These are phyloP conservation scores for Aspergillus floridensis DNA, from an alignment of 2,329 filamentous ascomycete genomes.

Conservation along the genomic window DNA sequence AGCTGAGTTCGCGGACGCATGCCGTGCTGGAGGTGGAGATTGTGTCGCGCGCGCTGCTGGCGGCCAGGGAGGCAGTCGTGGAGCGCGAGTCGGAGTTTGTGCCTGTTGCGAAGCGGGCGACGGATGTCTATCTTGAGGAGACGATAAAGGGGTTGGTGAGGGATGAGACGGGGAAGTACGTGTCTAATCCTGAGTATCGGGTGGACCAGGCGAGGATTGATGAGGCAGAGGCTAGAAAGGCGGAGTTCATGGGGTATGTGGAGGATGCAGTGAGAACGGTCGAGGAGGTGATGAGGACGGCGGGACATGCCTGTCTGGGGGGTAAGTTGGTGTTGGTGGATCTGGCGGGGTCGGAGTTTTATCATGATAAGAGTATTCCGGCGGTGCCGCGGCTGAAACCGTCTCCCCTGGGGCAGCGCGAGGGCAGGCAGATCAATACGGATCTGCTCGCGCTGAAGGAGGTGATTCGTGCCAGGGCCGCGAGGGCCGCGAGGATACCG, in stretches of 20 bases:
- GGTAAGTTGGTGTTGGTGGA: constrained; percentile 48
- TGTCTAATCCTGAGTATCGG: constrained; percentile 34
- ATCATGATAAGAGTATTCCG: constrained; percentile 27
- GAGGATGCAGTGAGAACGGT: constrained; percentile 36
- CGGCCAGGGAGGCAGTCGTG: constrained; percentile 38
- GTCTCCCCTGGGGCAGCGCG: constrained; percentile 40
- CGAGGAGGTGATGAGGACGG: constrained; percentile 20
- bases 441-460: constrained; percentile 48
- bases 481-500: constrained; percentile 37
- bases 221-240: constrained; percentile 40
- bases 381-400: constrained; percentile 23
- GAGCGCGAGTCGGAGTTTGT: constrained; percentile 47
- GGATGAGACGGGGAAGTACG: constrained; percentile 32
- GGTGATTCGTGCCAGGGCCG: constrained; percentile 45
- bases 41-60: constrained; percentile 36
- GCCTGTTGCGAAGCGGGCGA: constrained; percentile 45
- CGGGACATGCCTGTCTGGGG: constrained; percentile 33
- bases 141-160: constrained; percentile 30
- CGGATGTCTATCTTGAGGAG: constrained; percentile 43
- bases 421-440: constrained; percentile 47
- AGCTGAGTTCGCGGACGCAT: constrained; percentile 48
- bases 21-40: constrained; percentile 46
- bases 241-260: constrained; percentile 34
- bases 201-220: constrained; percentile 42
- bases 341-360: constrained; percentile 47